Conservation (phyloP, 371 early-diverging fungal species). For the Lichtheimia corymbifera region DNA sequence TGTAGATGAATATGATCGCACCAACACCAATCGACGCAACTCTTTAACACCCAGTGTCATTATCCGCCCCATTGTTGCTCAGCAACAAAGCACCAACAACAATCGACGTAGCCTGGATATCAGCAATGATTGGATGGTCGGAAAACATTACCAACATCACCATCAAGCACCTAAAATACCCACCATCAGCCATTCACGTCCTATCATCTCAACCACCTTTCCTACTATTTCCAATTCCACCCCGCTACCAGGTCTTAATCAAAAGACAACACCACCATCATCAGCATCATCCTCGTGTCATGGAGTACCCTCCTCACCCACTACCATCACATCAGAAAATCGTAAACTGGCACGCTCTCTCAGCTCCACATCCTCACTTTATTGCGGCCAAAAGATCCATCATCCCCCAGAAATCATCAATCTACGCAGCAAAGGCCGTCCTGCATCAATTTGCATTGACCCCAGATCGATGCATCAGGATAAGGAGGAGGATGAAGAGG, state of each 20-base stretch:
- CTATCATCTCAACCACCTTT: conserved; percentile 45
- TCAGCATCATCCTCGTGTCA: background rate
- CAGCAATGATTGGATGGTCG: conserved; percentile 38
- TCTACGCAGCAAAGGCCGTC: conserved; percentile 28
- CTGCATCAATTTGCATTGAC: conserved; percentile 45
- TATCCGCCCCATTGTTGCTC: conserved; percentile 29
- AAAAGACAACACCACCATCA: background rate
- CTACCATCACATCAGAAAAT: conserved; percentile 12
- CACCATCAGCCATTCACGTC: conserved; percentile 28
- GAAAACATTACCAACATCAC: conserved; percentile 1
- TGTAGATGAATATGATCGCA: conserved; percentile 7
- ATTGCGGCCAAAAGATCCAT: conserved; percentile 6
- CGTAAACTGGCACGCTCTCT: conserved; percentile 30
- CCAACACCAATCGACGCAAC: conserved; percentile 25
- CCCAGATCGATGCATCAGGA: conserved; percentile 33
- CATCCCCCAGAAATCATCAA: conserved; percentile 27
- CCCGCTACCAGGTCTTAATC: conserved; percentile 23
- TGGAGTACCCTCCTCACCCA: background rate
- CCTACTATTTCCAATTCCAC: conserved; percentile 45
- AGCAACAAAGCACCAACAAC: conserved; percentile 18
- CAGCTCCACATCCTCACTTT: conserved; percentile 17
- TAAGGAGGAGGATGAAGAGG: conserved; percentile 19
- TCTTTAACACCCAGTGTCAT: conserved; percentile 31
- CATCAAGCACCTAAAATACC: conserved; percentile 7
- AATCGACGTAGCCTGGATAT: conserved; percentile 40